Percentiles rank a stretch among this genome's conserved stretches.
phyloP scores from a whole-genome alignment of 2,329 filamentous ascomycete genomes.

The Xylariaceae sp. region DNA sequence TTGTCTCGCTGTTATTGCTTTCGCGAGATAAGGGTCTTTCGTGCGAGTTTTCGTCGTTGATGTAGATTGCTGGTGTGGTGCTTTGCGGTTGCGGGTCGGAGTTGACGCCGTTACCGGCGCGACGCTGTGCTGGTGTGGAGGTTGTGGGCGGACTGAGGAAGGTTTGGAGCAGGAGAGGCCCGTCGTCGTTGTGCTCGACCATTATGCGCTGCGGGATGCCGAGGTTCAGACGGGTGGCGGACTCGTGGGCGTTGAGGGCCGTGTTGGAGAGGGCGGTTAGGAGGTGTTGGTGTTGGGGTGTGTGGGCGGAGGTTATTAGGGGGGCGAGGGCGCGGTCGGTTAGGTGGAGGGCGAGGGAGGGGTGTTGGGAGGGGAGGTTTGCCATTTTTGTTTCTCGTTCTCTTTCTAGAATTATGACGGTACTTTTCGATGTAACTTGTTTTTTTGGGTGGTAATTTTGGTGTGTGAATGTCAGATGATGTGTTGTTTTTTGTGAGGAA shows the following conservation, averaged over 20 bases:
- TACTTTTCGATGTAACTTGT: too few relatives aligned
- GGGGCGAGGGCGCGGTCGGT: slow-evolving; percentile 53
- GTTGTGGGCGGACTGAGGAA: slow-evolving; percentile 9
- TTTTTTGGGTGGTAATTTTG: too few relatives aligned
- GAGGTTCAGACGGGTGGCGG: slow-evolving; percentile 48
- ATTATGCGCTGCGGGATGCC: slow-evolving; percentile 53
- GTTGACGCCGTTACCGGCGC: too few relatives aligned
- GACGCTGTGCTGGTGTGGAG: not conserved
- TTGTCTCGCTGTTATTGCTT: not conserved
- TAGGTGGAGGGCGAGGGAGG: slow-evolving; percentile 50
- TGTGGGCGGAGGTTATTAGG: slow-evolving; percentile 47
- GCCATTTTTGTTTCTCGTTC: slow-evolving; percentile 30
- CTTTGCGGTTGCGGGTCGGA: not conserved
- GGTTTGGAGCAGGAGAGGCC: slow-evolving; percentile 24
- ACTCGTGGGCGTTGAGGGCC: slow-evolving; percentile 49
- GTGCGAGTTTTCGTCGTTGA: not conserved
- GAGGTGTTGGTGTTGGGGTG: slow-evolving; percentile 41
- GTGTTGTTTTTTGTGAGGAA: not conserved
- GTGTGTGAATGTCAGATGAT: not conserved
- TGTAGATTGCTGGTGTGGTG: slow-evolving; percentile 1
- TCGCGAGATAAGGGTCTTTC: not conserved
- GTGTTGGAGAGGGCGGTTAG: slow-evolving; percentile 49
- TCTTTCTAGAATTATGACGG: too few relatives aligned
- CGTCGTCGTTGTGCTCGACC: slow-evolving; percentile 45
- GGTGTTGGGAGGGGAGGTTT: slow-evolving; percentile 44